Evolutionary conservation across 2,329 filamentous ascomycete genomes (phyloP).

Genomic region (Ceratocystis destructans): DNA sequence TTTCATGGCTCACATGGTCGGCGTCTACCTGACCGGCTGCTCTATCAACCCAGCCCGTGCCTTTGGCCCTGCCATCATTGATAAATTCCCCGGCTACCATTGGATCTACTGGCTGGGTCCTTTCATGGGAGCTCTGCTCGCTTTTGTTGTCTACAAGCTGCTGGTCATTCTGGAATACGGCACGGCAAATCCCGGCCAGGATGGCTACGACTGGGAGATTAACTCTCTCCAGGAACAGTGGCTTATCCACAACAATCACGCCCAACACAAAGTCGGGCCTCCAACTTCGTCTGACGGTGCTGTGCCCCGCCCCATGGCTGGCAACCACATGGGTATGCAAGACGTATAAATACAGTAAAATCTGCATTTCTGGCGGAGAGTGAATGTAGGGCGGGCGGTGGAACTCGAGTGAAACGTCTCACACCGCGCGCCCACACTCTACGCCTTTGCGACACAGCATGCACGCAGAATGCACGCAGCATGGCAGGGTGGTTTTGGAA

Average conservation of each 20-base stretch:
- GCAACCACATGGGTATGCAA: conserved; percentile 11
- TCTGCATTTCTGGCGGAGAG: neutral
- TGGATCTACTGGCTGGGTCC: conserved; percentile 46
- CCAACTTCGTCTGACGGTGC: conserved; percentile 16
- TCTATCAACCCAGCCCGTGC: conserved; percentile 39
- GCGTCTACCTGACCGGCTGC: conserved; percentile 35
- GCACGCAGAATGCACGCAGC: neutral
- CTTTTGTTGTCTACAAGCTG: conserved; percentile 36
- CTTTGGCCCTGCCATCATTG: conserved; percentile 35
- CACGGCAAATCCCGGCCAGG: conserved; percentile 37
- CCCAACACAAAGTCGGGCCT: conserved; percentile 16
- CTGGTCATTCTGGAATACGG: conserved; percentile 40
- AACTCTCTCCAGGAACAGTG: conserved; percentile 15
- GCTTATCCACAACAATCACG: conserved; percentile 5
- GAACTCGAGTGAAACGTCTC: neutral
- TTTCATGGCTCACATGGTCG: conserved; percentile 43
- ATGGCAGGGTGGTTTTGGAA: neutral
- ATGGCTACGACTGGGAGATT: conserved; percentile 27
- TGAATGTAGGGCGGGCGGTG: neutral
- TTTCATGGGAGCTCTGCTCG: conserved; percentile 35
- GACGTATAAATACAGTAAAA: conserved; percentile 9
- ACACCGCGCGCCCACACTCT: neutral
- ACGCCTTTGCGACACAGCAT: neutral
- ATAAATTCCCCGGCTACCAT: conserved; percentile 33
- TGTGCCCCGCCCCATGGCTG: conserved; percentile 7